These are phyloP conservation scores for Panicum virgatum DNA, from an alignment of 202 grass and related monocot species.

Conservation along the genomic window DNA sequence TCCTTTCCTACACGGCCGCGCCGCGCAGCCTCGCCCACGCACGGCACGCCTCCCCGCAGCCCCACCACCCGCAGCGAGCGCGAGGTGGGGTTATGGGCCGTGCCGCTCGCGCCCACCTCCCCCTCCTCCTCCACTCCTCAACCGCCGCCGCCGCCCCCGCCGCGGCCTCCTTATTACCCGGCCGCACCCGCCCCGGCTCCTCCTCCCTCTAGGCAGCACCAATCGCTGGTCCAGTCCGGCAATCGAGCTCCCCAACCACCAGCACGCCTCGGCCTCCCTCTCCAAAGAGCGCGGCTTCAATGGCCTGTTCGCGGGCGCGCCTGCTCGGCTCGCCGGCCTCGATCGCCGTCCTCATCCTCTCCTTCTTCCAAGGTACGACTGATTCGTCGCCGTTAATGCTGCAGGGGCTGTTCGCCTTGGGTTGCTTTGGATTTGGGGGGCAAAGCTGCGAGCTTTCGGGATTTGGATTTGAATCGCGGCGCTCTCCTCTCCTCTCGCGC, in stretches of 20 bases:
- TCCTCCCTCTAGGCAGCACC: neutral
- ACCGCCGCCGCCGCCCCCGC: conserved; percentile 18
- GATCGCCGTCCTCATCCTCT: conserved; percentile 34
- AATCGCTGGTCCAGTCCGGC: neutral
- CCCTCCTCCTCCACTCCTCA: neutral
- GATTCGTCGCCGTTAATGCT: neutral
- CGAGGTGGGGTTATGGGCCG: neutral
- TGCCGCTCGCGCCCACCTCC: conserved; percentile 38
- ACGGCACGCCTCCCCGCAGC: neutral
- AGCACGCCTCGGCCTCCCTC: neutral
- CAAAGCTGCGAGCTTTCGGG: neutral
- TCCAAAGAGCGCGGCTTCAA: neutral
- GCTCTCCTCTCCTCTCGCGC: neutral
- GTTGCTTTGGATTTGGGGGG: neutral
- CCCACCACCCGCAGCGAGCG: neutral
- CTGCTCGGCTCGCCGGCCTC: conserved; percentile 34
- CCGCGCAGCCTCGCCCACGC: neutral
- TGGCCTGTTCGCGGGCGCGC: conserved; percentile 10
- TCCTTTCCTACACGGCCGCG: neutral
- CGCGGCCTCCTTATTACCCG: neutral
- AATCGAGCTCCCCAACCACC: neutral
- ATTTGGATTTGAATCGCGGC: neutral
- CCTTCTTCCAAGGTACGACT: conserved; percentile 45
- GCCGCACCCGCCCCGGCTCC: too few species aligned
- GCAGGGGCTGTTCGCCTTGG: too few species aligned